A percentile compares a stretch with the other conserved stretches of the same genome.
These are phyloP conservation scores for Apiospora pterosperma DNA, from an alignment of 2,329 filamentous ascomycete genomes.

Conservation along the genomic window DNA sequence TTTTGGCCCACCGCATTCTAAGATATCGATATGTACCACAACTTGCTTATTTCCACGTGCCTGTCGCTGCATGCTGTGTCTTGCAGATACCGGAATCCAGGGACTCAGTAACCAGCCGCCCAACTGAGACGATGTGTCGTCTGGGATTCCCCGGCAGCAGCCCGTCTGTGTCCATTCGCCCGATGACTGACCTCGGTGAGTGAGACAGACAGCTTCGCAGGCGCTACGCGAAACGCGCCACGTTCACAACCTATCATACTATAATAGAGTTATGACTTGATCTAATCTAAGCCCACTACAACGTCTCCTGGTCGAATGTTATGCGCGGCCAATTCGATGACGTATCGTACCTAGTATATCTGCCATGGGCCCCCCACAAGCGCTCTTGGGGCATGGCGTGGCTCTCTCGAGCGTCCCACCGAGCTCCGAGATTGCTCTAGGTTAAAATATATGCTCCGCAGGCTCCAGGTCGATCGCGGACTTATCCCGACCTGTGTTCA, in stretches of 20 bases:
- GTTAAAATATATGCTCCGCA: background rate
- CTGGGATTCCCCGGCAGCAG: background rate
- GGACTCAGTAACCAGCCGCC: background rate
- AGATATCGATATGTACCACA: background rate
- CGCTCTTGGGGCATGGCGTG: too few relatives aligned
- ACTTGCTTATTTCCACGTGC: background rate
- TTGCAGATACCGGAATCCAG: background rate
- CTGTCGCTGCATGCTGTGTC: background rate
- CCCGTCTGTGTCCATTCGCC: background rate
- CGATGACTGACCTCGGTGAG: background rate
- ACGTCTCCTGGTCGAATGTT: background rate
- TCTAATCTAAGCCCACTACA: background rate
- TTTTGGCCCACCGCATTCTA: background rate
- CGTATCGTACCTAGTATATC: background rate
- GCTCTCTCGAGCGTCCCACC: background rate
- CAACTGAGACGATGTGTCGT: background rate
- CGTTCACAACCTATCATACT: background rate
- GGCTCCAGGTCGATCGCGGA: background rate
- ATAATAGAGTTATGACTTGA: background rate
- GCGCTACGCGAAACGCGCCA: background rate
- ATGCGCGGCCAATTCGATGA: background rate
- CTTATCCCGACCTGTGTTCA: too few relatives aligned
- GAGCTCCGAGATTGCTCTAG: background rate
- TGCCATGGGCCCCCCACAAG: background rate
- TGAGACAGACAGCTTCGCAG: background rate